phyloP scores from a whole-genome alignment of 2,329 filamentous ascomycete species.

The Penicillium olsonii region DNA sequence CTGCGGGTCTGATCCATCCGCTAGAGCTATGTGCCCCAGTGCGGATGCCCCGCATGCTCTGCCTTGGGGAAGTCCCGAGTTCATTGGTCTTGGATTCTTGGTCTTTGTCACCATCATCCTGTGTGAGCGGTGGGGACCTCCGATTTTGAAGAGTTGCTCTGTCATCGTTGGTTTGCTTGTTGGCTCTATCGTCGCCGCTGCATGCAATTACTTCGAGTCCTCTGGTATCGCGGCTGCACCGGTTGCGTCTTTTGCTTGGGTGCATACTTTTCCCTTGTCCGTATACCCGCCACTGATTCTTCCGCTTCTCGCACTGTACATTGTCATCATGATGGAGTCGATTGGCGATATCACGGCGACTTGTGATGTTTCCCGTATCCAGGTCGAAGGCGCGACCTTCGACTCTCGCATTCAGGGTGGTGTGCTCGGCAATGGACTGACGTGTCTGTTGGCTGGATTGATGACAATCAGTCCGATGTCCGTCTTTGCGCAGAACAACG shows the following conservation, averaged over 20 bases:
- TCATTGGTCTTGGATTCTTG: slow-evolving; percentile 67
- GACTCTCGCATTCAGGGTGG: slow-evolving; percentile 71
- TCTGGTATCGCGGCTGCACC: slow-evolving; percentile 62
- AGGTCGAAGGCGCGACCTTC: slow-evolving; percentile 65
- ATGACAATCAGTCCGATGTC: slow-evolving; percentile 70
- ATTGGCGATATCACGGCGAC: slow-evolving; percentile 70
- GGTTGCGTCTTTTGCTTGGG: slow-evolving; percentile 69
- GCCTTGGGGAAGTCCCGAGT: slow-evolving; percentile 64
- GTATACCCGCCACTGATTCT: slow-evolving; percentile 68
- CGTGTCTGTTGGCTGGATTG: slow-evolving; percentile 63
- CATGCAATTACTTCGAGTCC: slow-evolving; percentile 65
- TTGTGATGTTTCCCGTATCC: slow-evolving; percentile 64
- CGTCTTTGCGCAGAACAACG: slow-evolving; percentile 70
- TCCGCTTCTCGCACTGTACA: slow-evolving; percentile 58
- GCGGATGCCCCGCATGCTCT: slow-evolving; percentile 62
- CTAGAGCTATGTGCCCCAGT: slow-evolving; percentile 59
- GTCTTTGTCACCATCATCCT: slow-evolving; percentile 69
- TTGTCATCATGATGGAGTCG: slow-evolving; percentile 68
- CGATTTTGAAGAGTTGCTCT: slow-evolving; percentile 69
- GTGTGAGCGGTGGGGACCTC: slow-evolving; percentile 68
- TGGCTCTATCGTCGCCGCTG: slow-evolving; percentile 67
- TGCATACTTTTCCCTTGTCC: slow-evolving; percentile 66
- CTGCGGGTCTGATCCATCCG: slow-evolving; percentile 45
- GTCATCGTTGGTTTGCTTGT: slow-evolving; percentile 66
- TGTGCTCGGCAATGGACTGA: slow-evolving; percentile 67